Evolutionary conservation across 2,329 filamentous ascomycete genomes (phyloP).

Genomic region (Colletotrichum godetiae): DNA sequence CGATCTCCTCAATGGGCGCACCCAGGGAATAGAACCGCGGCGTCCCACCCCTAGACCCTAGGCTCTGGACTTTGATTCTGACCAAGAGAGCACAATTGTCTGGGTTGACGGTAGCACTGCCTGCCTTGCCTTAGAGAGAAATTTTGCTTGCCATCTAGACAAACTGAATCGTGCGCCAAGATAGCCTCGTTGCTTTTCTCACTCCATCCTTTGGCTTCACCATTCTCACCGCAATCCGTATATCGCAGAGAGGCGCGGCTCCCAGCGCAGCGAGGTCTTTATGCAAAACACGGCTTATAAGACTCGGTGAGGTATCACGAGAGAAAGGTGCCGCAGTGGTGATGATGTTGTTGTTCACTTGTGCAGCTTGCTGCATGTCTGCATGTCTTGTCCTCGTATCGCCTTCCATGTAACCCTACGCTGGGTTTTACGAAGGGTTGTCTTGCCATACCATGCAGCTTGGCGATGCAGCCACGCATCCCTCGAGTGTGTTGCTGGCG

Average conservation of each 20-base stretch:
- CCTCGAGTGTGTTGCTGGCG: conserved; percentile 7
- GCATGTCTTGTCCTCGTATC: conserved; percentile 33
- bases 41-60: neutral
- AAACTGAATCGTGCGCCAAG: neutral
- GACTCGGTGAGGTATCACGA: neutral
- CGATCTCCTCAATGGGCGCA: neutral
- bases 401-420: conserved; percentile 23
- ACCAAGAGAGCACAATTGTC: conserved; percentile 5
- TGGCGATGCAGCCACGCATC: conserved; percentile 30
- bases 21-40: neutral
- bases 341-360: neutral
- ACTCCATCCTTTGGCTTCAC: neutral
- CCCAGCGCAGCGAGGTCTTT: neutral
- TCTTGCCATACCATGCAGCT: conserved; percentile 20
- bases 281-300: conserved; percentile 10
- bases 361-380: conserved; percentile 19
- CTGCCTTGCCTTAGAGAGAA: neutral
- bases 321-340: neutral
- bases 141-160: neutral
- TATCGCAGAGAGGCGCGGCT: neutral
- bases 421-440: conserved; percentile 22
- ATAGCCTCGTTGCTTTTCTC: neutral
- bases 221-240: neutral
- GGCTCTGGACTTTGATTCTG: neutral
- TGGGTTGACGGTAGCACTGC: neutral